Evolutionary conservation across 768 basidiomycete species (phyloP).

Genomic region (Suillus subaureus): DNA sequence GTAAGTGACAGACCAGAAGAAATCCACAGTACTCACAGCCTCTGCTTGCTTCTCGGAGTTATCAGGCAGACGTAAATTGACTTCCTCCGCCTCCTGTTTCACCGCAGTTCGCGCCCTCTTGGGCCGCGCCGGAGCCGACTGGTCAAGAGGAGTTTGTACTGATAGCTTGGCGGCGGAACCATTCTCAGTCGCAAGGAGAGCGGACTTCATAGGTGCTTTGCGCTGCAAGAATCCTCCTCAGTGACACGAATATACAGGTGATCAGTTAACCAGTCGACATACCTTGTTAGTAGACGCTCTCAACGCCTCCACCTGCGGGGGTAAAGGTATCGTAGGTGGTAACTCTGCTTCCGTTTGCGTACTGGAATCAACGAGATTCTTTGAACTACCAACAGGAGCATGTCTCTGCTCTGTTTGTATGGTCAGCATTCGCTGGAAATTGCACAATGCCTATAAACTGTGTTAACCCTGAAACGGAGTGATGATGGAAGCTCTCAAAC

Average conservation of each 20-base stretch:
- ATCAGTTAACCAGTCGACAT: background rate
- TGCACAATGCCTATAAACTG: conserved; percentile 41
- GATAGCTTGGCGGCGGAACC: conserved; percentile 14
- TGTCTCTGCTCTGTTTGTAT: conserved; percentile 18
- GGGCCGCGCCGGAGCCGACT: conserved; percentile 28
- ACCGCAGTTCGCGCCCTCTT: conserved; percentile 32
- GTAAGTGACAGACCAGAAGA: conserved; percentile 1
- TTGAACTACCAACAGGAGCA: conserved; percentile 8
- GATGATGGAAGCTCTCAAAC: conserved; percentile 9
- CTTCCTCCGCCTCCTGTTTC: conserved; percentile 31
- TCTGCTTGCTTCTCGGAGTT: conserved; percentile 4
- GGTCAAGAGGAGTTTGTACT: conserved; percentile 19
- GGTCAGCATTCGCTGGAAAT: conserved; percentile 30
- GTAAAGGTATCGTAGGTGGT: conserved; percentile 11
- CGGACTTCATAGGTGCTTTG: conserved; percentile 27
- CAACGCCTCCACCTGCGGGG: conserved; percentile 21
- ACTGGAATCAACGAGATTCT: conserved; percentile 23
- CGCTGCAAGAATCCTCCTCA: conserved; percentile 30
- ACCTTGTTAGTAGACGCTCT: conserved; percentile 27
- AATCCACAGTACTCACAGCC: conserved; percentile 20
- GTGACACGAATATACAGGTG: background rate
- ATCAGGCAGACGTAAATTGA: conserved; percentile 9
- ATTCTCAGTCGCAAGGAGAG: conserved; percentile 20
- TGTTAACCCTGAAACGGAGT: conserved; percentile 14
- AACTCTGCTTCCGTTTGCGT: conserved; percentile 32